Evolutionary conservation across 345 rosid genomes (phyloP).

Genomic region (Ceriops tagal): DNA sequence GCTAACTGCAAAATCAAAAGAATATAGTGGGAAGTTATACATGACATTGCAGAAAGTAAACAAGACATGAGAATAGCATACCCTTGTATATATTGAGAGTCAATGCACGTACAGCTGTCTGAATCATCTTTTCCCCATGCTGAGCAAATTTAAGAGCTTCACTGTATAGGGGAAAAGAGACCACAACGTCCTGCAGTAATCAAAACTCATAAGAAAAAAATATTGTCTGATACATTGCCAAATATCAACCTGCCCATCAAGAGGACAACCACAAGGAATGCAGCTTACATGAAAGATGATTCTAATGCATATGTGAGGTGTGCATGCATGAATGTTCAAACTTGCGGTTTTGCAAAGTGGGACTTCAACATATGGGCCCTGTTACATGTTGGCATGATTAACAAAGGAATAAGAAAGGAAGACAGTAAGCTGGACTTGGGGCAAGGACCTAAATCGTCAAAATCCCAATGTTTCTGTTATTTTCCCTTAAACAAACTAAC

Average conservation of each 20-base stretch:
- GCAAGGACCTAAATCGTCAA: too few relatives aligned
- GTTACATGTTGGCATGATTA: too few relatives aligned
- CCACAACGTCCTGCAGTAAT: conserved; percentile 46
- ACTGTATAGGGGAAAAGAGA: conserved; percentile 55
- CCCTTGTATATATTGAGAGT: conserved; percentile 60
- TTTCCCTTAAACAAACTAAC: too few relatives aligned
- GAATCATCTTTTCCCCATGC: conserved; percentile 73
- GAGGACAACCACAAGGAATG: too few relatives aligned
- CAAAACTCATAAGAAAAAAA: background rate
- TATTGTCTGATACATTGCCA: background rate
- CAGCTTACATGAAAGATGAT: too few relatives aligned
- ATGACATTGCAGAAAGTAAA: background rate
- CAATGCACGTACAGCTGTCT: conserved; percentile 69
- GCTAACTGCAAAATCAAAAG: conserved; percentile 49
- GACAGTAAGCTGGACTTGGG: too few relatives aligned
- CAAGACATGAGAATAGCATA: conserved; percentile 21
- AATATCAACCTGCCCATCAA: background rate
- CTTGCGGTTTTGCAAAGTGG: too few relatives aligned
- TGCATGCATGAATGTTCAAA: too few relatives aligned
- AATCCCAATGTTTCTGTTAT: too few relatives aligned
- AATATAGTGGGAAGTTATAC: conserved; percentile 17
- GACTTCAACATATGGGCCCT: too few relatives aligned
- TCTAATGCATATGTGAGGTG: too few relatives aligned
- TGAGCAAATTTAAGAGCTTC: conserved; percentile 67
- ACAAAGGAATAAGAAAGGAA: too few relatives aligned